Conservation (phyloP, 106 monocot species). For the Allium fistulosum region DNA sequence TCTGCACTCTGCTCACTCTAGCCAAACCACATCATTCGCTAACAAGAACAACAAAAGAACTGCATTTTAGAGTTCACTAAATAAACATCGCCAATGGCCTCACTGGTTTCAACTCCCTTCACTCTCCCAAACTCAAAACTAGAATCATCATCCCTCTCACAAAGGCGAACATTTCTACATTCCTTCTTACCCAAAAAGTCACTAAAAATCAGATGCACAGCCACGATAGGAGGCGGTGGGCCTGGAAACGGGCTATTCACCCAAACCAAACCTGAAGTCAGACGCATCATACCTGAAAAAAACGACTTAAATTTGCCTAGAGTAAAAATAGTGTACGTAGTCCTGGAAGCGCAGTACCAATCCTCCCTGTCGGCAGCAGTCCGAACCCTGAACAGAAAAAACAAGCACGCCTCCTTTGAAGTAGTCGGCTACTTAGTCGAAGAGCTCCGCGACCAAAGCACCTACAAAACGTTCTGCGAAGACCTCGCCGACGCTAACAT, state of each 20-base stretch:
- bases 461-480: constrained; percentile 45
- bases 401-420: constrained; percentile 41
- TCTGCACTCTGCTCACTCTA: background rate
- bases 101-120: constrained; percentile 40
- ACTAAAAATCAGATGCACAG: constrained; percentile 5
- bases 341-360: constrained; percentile 81
- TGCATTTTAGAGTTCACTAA: background rate
- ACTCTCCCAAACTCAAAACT: constrained; percentile 14
- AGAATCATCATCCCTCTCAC: constrained; percentile 22
- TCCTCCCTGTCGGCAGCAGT: constrained; percentile 58
- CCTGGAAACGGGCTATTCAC: constrained; percentile 61
- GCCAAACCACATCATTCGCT: background rate
- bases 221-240: constrained; percentile 8
- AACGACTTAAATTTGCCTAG: constrained; percentile 21
- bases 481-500: constrained; percentile 59
- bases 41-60: background rate
- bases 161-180: constrained; percentile 29
- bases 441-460: constrained; percentile 56
- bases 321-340: constrained; percentile 65
- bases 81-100: constrained; percentile 28
- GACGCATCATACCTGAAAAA: constrained; percentile 42
- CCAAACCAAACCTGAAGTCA: constrained; percentile 62
- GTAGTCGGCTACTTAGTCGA: constrained; percentile 71
- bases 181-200: constrained; percentile 21
- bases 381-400: constrained; percentile 35